Evolutionary conservation across 257 asterid genomes (phyloP), one percentile per base, ranked within the genome.

Genomic region (Echites panduratus): DNA sequence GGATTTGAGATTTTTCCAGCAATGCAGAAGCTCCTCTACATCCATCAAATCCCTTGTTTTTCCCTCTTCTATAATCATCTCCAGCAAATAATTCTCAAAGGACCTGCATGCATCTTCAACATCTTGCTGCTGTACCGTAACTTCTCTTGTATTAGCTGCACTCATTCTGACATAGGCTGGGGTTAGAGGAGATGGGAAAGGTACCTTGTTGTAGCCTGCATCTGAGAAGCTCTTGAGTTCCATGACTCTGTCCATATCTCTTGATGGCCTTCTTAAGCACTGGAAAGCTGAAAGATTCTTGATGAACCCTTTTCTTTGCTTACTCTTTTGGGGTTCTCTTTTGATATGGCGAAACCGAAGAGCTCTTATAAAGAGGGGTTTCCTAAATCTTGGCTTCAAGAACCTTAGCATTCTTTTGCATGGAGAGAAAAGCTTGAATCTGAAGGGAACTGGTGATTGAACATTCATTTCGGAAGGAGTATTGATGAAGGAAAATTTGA

Each of bases 61-160:
- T 62, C 97, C 91, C 5, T 89, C 96, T 38, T 89, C 97, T 59
- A 81, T 80, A 8, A 91, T 81, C 97, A 89, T 88, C 57, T 89
- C 90, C 12, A 78, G 75, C 87, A 91, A 65, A 75, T 85, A 87
- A 70, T 81, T 87, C 84, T 91, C 93, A 32, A 91, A 89, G 73
- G 89, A 88, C 73, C 88, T 84, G 71, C 96, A 88, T 14, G 90
- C 93, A 61, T 84, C 96, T 50, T 91, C 90, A 20, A 80, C 86
- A 0, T 75, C 82, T 19, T 76, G 82, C 54, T 76, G 82, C 50
- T 70, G 66, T 59, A 38, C 57, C 9, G 68, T 5, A 24, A 49
- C 53, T 45, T 26, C 75, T 67, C 16, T 29, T 69, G 12, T 32
- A 20, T 38, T 64, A 4, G 74, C 82, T 66, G 65, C 80, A 40